phyloP scores from a whole-genome alignment of 2,329 filamentous ascomycete genomes.

The Calycina marina region DNA sequence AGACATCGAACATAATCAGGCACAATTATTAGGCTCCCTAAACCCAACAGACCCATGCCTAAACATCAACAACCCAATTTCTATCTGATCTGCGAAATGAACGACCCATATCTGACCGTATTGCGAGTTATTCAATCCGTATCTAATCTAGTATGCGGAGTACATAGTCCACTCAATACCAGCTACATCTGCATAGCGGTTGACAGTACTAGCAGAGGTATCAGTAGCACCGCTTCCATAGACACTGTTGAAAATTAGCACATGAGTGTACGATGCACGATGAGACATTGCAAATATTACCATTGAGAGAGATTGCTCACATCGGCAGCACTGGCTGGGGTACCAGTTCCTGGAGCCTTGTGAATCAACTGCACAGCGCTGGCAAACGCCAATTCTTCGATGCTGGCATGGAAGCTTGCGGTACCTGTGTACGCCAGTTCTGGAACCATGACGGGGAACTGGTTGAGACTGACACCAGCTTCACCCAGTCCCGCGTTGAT shows the following conservation, averaged over 20 bases:
- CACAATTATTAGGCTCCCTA: too few relatives aligned
- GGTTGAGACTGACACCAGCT: slow-evolving; percentile 22
- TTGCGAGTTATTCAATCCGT: too few relatives aligned
- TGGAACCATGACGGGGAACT: slow-evolving; percentile 24
- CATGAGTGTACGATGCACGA: too few relatives aligned
- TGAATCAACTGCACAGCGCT: slow-evolving; percentile 23
- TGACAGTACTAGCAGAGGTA: slow-evolving; percentile 24
- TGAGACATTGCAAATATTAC: too few relatives aligned
- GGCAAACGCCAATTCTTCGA: slow-evolving; percentile 29
- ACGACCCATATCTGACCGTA: too few relatives aligned
- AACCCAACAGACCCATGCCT: too few relatives aligned
- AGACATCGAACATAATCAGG: too few relatives aligned
- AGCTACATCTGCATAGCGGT: slow-evolving; percentile 29
- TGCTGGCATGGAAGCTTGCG: slow-evolving; percentile 29
- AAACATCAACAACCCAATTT: too few relatives aligned
- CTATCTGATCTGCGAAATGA: too few relatives aligned
- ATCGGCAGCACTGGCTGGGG: slow-evolving; percentile 28
- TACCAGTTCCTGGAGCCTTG: slow-evolving; percentile 24
- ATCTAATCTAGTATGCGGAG: too few relatives aligned
- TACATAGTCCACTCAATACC: slow-evolving; percentile 26
- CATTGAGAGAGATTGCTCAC: slow-evolving; percentile 32
- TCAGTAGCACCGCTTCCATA: slow-evolving; percentile 26
- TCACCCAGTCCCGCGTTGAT: slow-evolving; percentile 27
- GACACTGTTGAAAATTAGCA: too few relatives aligned
- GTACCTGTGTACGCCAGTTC: slow-evolving; percentile 15